phyloP scores from a whole-genome alignment of 345 rosid species.

The Salix exigua region DNA sequence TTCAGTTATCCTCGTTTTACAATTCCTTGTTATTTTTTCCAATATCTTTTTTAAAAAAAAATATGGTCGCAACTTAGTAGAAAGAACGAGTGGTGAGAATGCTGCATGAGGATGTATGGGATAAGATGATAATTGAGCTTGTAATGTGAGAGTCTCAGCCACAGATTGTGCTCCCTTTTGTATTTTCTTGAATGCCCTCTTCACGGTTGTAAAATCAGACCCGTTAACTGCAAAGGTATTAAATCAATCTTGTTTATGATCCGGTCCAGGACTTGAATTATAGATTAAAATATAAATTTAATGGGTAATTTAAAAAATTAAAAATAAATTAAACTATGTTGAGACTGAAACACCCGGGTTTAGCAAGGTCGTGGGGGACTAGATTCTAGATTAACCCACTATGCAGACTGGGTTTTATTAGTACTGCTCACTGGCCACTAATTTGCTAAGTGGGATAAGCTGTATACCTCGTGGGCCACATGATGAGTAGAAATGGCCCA shows the following conservation, averaged over 20 bases:
- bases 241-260: no score
- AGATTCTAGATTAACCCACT: no score
- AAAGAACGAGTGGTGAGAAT: conserved; percentile 54
- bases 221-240: no score
- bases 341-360: no score
- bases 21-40: conserved; percentile 6
- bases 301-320: no score
- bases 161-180: conserved; percentile 20
- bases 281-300: no score
- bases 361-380: no score
- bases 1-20: not conserved
- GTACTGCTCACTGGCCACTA: no score
- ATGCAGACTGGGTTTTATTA: no score
- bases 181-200: conserved; percentile 7
- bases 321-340: no score
- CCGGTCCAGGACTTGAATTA: no score
- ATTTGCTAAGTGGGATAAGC: not conserved
- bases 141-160: conserved; percentile 38
- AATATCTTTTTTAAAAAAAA: not conserved
- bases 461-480: not conserved
- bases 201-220: not conserved
- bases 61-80: conserved; percentile 45
- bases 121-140: conserved; percentile 42
- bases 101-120: conserved; percentile 30
- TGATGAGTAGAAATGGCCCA: not conserved